Evolutionary conservation across 345 rosid genomes (phyloP).

Genomic region (Pistacia integerrima): DNA sequence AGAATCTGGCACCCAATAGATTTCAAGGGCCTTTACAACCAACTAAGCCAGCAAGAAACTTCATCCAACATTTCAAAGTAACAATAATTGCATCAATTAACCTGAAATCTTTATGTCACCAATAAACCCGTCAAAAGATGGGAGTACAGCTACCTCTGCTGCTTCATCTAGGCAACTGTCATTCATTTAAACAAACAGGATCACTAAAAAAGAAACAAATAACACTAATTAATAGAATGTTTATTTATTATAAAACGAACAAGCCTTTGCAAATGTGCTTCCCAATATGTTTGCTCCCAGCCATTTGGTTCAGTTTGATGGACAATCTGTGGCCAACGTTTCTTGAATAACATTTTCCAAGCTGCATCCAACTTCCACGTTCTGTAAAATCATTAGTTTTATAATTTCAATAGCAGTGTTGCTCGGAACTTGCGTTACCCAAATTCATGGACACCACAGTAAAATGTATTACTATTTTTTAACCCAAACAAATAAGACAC

Average conservation of each 20-base stretch:
- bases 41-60: not conserved
- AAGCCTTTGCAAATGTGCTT: slow-evolving; percentile 78
- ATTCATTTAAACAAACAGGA: slow-evolving; percentile 27
- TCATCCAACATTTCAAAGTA: slow-evolving; percentile 4
- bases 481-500: not conserved
- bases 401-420: not conserved
- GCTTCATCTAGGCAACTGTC: slow-evolving; percentile 92
- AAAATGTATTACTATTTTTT: too few species aligned
- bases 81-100: slow-evolving; percentile 18
- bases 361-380: slow-evolving; percentile 42
- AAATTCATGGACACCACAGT: not conserved
- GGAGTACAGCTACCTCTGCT: slow-evolving; percentile 64
- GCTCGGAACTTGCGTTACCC: not conserved
- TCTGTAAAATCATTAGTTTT: slow-evolving; percentile 35
- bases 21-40: not conserved
- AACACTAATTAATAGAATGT: not conserved
- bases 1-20: not conserved
- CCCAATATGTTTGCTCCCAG: slow-evolving; percentile 85
- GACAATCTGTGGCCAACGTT: slow-evolving; percentile 62
- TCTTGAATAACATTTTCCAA: slow-evolving; percentile 66
- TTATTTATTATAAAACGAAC: slow-evolving; percentile 20
- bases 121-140: slow-evolving; percentile 60
- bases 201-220: not conserved
- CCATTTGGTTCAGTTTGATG: slow-evolving; percentile 37
- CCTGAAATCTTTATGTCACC: slow-evolving; percentile 64